Evolutionary conservation across 768 basidiomycete genomes (phyloP).

Genomic region (Clathrus columnatus): DNA sequence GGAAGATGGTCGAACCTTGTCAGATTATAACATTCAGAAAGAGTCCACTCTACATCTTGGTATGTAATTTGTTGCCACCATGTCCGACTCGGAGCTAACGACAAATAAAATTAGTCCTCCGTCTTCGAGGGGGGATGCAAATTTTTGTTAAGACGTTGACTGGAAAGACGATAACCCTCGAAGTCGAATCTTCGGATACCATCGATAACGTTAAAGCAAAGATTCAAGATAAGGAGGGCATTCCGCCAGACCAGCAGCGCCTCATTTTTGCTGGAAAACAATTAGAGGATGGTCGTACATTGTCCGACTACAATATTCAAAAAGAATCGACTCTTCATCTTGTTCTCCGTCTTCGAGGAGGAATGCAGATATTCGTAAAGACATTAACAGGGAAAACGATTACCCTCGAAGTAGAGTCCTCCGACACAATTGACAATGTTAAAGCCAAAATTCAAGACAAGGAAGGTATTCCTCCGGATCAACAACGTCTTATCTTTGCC

Average conservation of each 20-base stretch:
- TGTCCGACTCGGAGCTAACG: background rate
- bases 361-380: slow-evolving; percentile 82
- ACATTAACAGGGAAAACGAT: slow-evolving; percentile 86
- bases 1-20: slow-evolving; percentile 93
- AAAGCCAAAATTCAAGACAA: slow-evolving; percentile 81
- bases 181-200: slow-evolving; percentile 72
- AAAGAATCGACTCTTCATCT: slow-evolving; percentile 91
- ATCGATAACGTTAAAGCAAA: slow-evolving; percentile 76
- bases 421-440: slow-evolving; percentile 81
- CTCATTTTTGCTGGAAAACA: slow-evolving; percentile 97
- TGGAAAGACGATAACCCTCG: slow-evolving; percentile 86
- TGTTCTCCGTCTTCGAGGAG: slow-evolving; percentile 86
- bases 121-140: slow-evolving; percentile 50
- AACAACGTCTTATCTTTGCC: slow-evolving; percentile 87
- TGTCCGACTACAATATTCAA: slow-evolving; percentile 89
- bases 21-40: slow-evolving; percentile 98
- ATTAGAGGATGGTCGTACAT: slow-evolving; percentile 86
- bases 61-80: slow-evolving; percentile 58
- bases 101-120: slow-evolving; percentile 1
- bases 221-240: slow-evolving; percentile 82
- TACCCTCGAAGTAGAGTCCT: slow-evolving; percentile 83
- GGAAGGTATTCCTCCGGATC: slow-evolving; percentile 77
- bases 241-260: slow-evolving; percentile 87
- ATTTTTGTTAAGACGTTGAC: slow-evolving; percentile 86
- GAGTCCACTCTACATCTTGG: slow-evolving; percentile 97